Conservation (phyloP, 352 stramenopile species). For the Hyaloperonospora brassicae region DNA sequence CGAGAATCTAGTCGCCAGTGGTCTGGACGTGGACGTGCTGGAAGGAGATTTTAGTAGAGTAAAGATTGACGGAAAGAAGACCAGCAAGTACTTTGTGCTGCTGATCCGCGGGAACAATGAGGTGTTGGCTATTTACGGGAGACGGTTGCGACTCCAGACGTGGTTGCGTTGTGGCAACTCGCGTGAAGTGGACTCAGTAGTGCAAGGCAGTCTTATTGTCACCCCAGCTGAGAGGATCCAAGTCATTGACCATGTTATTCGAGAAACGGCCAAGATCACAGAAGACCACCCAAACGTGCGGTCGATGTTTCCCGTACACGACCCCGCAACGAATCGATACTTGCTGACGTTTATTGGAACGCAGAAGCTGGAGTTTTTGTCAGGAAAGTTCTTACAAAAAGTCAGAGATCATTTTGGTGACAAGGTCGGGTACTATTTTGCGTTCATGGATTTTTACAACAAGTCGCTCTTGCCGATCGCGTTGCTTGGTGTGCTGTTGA, state of each 20-base stretch:
- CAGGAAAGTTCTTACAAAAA: constrained; percentile 46
- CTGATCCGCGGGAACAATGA: constrained; percentile 62
- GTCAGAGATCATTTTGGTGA: constrained; percentile 76
- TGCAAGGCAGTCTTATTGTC: constrained; percentile 49
- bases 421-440: constrained; percentile 83
- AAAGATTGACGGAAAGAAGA: constrained; percentile 25
- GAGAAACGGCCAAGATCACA: constrained; percentile 60
- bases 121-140: constrained; percentile 48
- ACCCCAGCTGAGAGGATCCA: constrained; percentile 71
- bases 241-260: constrained; percentile 78
- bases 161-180: constrained; percentile 71
- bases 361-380: constrained; percentile 56
- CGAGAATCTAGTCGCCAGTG: constrained; percentile 51
- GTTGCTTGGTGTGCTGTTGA: constrained; percentile 58
- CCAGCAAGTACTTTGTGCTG: constrained; percentile 68
- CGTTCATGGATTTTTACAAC: constrained; percentile 85
- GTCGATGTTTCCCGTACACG: constrained; percentile 75
- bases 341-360: constrained; percentile 69
- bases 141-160: constrained; percentile 58
- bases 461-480: constrained; percentile 73
- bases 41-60: constrained; percentile 58
- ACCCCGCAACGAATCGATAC: constrained; percentile 58
- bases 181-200: constrained; percentile 56
- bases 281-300: constrained; percentile 43
- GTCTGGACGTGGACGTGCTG: constrained; percentile 62